A percentile compares a stretch with the other conserved stretches of the same genome.
Evolutionary conservation across 2,329 filamentous ascomycete genomes (phyloP).

Genomic region (Ophiosphaerella korrae): DNA sequence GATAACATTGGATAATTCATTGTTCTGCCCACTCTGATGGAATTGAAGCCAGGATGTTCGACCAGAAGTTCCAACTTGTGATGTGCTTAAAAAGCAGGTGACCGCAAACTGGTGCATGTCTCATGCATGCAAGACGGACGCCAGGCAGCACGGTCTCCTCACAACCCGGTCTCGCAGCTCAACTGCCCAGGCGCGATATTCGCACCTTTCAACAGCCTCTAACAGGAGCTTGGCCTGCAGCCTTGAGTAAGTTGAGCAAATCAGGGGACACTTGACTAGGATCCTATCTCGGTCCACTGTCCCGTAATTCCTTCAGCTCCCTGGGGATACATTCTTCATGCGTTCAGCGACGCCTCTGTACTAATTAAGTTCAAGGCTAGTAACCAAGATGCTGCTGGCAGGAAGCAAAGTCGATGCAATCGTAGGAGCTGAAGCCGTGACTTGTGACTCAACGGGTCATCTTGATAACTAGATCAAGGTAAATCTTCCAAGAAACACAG

Average conservation of each 20-base stretch:
- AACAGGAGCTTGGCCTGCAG: not conserved
- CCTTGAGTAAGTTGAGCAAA: not conserved
- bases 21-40: too few relatives aligned
- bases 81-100: slow-evolving; percentile 1
- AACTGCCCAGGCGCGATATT: not conserved
- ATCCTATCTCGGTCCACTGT: slow-evolving; percentile 1
- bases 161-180: not conserved
- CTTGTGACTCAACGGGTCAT: not conserved
- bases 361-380: not conserved
- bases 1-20: too few relatives aligned
- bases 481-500: too few relatives aligned
- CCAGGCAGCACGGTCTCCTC: not conserved
- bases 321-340: not conserved
- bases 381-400: not conserved
- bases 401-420: not conserved
- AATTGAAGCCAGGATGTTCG: not conserved
- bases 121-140: slow-evolving; percentile 3
- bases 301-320: not conserved
- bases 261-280: not conserved
- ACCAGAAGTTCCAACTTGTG: not conserved
- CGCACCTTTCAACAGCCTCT: not conserved
- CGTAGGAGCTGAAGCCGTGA: not conserved
- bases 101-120: slow-evolving; percentile 1
- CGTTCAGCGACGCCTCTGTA: not conserved
- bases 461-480: too few relatives aligned